Conservation (phyloP, 2,329 filamentous ascomycete genomes). For the Grosmannia penicillata region DNA sequence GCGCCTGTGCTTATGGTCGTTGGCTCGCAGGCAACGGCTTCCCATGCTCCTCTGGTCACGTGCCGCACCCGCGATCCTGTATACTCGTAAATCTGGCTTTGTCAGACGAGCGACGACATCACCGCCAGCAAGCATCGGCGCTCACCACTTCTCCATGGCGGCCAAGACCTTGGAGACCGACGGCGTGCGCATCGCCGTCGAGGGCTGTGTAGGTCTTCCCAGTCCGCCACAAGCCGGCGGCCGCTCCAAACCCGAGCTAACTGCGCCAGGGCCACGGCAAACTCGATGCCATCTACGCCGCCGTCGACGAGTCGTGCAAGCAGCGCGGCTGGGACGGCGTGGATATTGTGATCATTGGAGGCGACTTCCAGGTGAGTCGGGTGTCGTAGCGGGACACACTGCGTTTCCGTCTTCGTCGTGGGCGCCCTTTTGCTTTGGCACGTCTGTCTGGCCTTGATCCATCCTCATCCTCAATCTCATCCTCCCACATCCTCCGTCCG, state of each 20-base stretch:
- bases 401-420: no score
- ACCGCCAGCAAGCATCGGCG: neutral
- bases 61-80: no score
- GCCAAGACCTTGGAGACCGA: constrained; percentile 19
- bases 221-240: neutral
- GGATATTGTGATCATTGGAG: constrained; percentile 86
- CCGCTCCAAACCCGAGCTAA: neutral
- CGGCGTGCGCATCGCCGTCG: constrained; percentile 62
- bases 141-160: constrained; percentile 14
- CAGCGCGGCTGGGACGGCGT: constrained; percentile 65
- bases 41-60: no score
- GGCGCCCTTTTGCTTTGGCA: no score
- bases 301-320: constrained; percentile 53
- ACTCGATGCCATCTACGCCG: constrained; percentile 79
- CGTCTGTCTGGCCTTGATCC: no score
- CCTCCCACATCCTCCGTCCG: no score
- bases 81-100: no score
- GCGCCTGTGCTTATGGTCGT: no score
- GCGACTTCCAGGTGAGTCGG: constrained; percentile 73
- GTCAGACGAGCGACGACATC: no score
- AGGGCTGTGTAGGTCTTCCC: constrained; percentile 68
- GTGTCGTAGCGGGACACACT: no score
- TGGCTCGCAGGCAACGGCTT: no score
- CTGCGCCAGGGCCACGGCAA: constrained; percentile 66
- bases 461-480: no score